Conservation (phyloP, 1,284 basidiomycete species). For the Trichosporon sp. region DNA sequence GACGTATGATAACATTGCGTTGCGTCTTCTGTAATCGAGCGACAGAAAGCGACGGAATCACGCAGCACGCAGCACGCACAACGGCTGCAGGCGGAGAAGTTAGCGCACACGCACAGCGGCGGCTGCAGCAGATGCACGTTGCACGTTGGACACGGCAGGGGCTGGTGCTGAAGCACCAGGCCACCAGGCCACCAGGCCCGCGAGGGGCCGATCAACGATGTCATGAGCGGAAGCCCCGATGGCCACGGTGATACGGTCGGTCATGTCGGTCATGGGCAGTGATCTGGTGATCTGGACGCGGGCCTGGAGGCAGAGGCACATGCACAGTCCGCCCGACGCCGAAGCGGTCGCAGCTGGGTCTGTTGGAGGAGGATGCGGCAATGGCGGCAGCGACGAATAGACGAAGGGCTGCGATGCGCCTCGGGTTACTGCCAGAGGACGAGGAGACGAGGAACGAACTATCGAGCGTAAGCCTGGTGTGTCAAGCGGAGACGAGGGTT, state of each 20-base stretch:
- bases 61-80: background rate
- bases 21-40: background rate
- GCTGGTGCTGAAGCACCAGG: background rate
- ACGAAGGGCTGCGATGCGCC: background rate
- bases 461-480: background rate
- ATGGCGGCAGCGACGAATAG: background rate
- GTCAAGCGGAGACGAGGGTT: background rate
- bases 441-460: background rate
- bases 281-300: background rate
- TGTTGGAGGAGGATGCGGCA: background rate
- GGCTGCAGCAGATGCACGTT: background rate
- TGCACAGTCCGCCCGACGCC: background rate
- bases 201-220: background rate
- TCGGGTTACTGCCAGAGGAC: background rate
- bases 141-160: background rate
- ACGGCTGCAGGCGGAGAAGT: background rate
- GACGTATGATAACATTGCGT: background rate
- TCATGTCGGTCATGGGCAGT: background rate
- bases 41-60: background rate
- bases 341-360: background rate
- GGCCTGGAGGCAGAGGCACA: background rate
- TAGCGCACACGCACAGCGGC: background rate
- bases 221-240: background rate
- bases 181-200: background rate
- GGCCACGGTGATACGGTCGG: background rate